These are phyloP conservation scores for Coemansia sp. DNA, from an alignment of 192 early-diverging fungal species.

Conservation along the genomic window DNA sequence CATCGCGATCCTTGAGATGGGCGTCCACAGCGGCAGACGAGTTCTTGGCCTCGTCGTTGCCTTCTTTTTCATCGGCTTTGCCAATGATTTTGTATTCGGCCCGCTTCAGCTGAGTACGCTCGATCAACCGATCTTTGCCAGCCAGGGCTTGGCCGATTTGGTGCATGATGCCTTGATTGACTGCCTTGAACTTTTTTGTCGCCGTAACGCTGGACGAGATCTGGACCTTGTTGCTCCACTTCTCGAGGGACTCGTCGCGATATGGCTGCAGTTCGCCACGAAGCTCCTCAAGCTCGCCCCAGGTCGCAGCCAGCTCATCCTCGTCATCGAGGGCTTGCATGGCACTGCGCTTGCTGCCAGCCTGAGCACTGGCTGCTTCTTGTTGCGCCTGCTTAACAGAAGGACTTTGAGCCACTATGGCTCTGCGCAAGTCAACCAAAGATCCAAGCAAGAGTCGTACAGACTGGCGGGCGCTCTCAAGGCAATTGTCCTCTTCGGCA, in stretches of 20 bases:
- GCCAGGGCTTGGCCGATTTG: constrained; percentile 76
- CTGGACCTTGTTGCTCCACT: constrained; percentile 91
- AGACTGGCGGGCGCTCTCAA: constrained; percentile 26
- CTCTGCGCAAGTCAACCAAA: constrained; percentile 31
- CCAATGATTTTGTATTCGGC: constrained; percentile 65
- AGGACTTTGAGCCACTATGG: constrained; percentile 35
- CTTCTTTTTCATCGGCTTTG: constrained; percentile 17
- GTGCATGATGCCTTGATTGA: constrained; percentile 81
- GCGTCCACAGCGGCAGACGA: constrained; percentile 65
- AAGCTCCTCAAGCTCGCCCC: constrained; percentile 35
- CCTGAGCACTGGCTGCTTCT: not conserved
- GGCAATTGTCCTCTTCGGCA: not conserved
- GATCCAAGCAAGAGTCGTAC: constrained; percentile 33
- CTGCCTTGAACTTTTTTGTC: constrained; percentile 94
- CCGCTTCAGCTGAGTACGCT: constrained; percentile 86
- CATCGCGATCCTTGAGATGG: constrained; percentile 60
- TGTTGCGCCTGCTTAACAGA: constrained; percentile 22
- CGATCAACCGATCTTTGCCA: constrained; percentile 77
- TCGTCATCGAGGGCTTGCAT: constrained; percentile 5
- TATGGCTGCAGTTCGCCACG: constrained; percentile 66
- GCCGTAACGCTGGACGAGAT: constrained; percentile 69
- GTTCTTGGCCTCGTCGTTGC: constrained; percentile 52
- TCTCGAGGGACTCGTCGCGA: constrained; percentile 88
- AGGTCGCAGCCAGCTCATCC: constrained; percentile 17
- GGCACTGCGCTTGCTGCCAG: constrained; percentile 30